phyloP scores from a whole-genome alignment of 306 rosid genomes.

The cucumber (Cucumis sativus) region DNA sequence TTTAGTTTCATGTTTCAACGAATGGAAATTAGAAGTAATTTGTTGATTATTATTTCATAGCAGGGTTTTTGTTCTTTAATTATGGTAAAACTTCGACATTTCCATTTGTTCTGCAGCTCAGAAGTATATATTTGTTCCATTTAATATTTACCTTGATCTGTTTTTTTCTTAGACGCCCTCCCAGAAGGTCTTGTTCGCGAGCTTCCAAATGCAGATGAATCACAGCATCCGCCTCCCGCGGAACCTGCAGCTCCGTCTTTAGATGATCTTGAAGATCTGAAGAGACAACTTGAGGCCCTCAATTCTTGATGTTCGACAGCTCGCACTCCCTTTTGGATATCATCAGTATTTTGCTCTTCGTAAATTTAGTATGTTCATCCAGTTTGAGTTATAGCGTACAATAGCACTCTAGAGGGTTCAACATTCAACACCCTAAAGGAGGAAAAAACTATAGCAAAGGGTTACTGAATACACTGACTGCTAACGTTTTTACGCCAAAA shows the following conservation, averaged over 20 bases:
- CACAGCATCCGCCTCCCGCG: conserved; percentile 11
- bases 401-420: not conserved
- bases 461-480: not conserved
- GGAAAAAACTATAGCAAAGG: not conserved
- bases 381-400: not conserved
- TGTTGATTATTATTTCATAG: not conserved
- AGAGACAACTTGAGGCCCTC: conserved; percentile 79
- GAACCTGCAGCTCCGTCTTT: conserved; percentile 22
- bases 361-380: not conserved
- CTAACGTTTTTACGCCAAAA: not conserved
- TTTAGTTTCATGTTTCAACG: not conserved
- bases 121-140: not conserved
- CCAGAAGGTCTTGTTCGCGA: conserved; percentile 92
- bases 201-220: conserved; percentile 74
- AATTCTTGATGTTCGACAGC: conserved; percentile 26
- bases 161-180: conserved; percentile 40
- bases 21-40: not conserved
- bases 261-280: conserved; percentile 76
- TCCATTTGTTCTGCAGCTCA: not conserved
- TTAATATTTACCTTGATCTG: not conserved
- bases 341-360: not conserved
- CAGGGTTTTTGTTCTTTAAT: not conserved
- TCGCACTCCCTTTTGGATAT: not conserved
- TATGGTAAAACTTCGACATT: not conserved
- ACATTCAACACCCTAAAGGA: not conserved